These are phyloP conservation scores for Begonia loranthoides DNA, from an alignment of 306 rosid genomes.

Conservation along the genomic window DNA sequence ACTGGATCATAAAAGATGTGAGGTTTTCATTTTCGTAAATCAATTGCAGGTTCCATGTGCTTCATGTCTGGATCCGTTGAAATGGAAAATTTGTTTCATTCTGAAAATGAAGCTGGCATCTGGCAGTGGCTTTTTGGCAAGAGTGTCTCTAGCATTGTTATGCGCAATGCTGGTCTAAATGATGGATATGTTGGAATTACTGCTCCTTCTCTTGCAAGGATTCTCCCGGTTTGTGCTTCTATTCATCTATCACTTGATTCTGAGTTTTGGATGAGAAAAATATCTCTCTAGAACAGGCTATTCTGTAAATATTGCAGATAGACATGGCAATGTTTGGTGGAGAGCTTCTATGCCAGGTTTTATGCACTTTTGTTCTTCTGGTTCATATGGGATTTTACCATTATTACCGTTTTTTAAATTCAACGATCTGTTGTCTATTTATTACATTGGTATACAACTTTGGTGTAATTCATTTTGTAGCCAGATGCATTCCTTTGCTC, in stretches of 20 bases:
- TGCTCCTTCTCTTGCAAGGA: slow-evolving; percentile 90
- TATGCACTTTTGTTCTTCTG: slow-evolving; percentile 2
- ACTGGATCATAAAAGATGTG: too few relatives aligned
- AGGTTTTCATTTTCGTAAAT: too few relatives aligned
- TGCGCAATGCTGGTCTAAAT: slow-evolving; percentile 55
- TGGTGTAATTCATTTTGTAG: slow-evolving; percentile 40
- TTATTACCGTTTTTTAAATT: not conserved
- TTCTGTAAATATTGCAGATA: slow-evolving; percentile 37
- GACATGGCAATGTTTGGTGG: slow-evolving; percentile 90
- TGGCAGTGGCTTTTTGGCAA: slow-evolving; percentile 99
- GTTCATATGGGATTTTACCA: not conserved
- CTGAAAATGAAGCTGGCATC: slow-evolving; percentile 83
- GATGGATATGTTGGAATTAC: slow-evolving; percentile 96
- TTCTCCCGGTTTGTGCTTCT: slow-evolving; percentile 74
- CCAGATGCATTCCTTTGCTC: slow-evolving; percentile 99
- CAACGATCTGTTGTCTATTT: not conserved
- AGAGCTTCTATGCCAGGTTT: slow-evolving; percentile 94
- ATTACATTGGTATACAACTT: slow-evolving; percentile 6
- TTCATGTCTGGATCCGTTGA: slow-evolving; percentile 93
- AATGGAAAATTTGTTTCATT: slow-evolving; percentile 76
- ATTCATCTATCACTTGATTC: not conserved
- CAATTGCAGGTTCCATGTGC: slow-evolving; percentile 87
- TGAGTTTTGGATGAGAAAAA: not conserved
- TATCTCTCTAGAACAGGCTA: not conserved
- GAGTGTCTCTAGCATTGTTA: slow-evolving; percentile 55